Percentiles rank a stretch among this genome's conserved stretches.
phyloP scores from a whole-genome alignment of 2,329 filamentous ascomycete species.

The Neonectria ditissima region DNA sequence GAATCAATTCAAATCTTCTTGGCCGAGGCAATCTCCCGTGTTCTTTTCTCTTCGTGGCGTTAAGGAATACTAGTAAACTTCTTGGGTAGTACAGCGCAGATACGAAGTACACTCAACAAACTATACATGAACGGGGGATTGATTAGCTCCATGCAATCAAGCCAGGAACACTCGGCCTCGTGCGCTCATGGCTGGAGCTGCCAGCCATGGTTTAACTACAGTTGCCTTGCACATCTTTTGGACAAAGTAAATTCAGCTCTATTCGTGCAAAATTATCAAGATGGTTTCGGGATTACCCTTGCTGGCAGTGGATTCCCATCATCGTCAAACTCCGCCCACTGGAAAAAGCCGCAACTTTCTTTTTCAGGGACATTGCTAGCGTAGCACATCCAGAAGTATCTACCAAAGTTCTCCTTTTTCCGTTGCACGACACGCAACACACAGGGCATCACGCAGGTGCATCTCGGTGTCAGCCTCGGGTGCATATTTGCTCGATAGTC shows the following conservation, averaged over 20 bases:
- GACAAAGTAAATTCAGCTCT: background rate
- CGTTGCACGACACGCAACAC: slow-evolving; percentile 83
- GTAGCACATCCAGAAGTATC: slow-evolving; percentile 96
- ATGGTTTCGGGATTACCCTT: background rate
- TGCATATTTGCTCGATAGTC: slow-evolving; percentile 84
- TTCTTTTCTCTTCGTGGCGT: no score
- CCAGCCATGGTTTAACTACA: background rate
- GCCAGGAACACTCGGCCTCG: background rate
- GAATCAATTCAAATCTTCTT: no score
- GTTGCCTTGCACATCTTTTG: background rate
- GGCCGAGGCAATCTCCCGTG: no score
- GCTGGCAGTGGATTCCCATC: slow-evolving; percentile 76
- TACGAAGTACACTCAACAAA: background rate
- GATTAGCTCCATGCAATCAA: background rate
- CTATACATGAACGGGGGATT: background rate
- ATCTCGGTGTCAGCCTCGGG: slow-evolving; percentile 81
- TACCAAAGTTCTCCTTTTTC: slow-evolving; percentile 79
- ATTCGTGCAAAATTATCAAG: background rate
- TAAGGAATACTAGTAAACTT: no score
- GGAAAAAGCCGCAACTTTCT: slow-evolving; percentile 80
- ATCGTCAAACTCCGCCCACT: slow-evolving; percentile 89
- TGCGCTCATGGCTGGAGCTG: no score
- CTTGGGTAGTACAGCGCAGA: background rate
- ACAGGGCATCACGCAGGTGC: slow-evolving; percentile 76
- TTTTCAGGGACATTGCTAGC: slow-evolving; percentile 77